These are phyloP conservation scores for Dendrocalamus sinicus DNA, from an alignment of 176 grass and related monocot genomes.

Conservation along the genomic window DNA sequence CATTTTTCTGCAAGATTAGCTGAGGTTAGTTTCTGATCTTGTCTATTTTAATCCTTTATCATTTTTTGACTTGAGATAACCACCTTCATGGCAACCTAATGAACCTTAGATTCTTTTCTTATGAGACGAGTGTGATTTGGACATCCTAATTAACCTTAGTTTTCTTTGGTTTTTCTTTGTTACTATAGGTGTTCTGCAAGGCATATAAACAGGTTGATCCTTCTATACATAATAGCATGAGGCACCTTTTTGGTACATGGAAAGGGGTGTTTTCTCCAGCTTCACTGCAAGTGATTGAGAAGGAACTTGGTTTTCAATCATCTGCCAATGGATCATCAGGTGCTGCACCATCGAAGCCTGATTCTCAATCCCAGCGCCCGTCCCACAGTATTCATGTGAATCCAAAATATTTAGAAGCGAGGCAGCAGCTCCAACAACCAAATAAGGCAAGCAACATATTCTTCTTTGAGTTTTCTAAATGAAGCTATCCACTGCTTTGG, in stretches of 20 bases:
- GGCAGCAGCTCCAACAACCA: constrained; percentile 71
- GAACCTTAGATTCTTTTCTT: constrained; percentile 19
- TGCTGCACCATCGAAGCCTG: constrained; percentile 54
- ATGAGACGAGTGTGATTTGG: constrained; percentile 16
- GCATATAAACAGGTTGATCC: constrained; percentile 92
- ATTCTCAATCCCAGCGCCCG: constrained; percentile 67
- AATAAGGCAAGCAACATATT: constrained; percentile 53
- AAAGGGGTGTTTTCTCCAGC: constrained; percentile 84
- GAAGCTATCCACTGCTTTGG: not conserved
- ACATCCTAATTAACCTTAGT: constrained; percentile 25
- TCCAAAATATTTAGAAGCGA: constrained; percentile 96
- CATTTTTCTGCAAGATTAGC: constrained; percentile 85
- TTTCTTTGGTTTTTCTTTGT: constrained; percentile 29
- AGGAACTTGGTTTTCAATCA: constrained; percentile 84
- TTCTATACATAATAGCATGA: constrained; percentile 89
- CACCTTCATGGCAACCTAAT: constrained; percentile 5
- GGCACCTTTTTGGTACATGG: constrained; percentile 99
- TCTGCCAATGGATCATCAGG: constrained; percentile 66
- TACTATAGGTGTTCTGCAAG: constrained; percentile 89
- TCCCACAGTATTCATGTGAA: constrained; percentile 95
- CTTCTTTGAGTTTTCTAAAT: constrained; percentile 14
- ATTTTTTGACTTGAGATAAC: constrained; percentile 18
- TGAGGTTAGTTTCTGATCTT: constrained; percentile 61
- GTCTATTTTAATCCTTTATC: not conserved
- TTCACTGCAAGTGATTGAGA: constrained; percentile 85